phyloP scores from a whole-genome alignment of 768 basidiomycete species.

The Pleurotus platypus region DNA sequence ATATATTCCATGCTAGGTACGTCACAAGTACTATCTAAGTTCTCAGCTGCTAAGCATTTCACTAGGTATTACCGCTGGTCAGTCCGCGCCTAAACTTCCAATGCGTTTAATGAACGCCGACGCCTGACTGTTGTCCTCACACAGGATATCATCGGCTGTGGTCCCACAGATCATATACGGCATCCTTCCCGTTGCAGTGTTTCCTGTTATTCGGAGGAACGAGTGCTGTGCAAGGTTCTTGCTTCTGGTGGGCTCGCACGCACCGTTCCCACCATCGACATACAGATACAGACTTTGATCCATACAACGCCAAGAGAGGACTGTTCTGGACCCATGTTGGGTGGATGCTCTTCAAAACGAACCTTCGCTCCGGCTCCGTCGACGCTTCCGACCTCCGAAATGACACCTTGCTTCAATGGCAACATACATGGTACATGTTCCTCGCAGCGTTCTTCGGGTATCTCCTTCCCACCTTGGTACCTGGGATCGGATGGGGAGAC shows the following conservation, averaged over 20 bases:
- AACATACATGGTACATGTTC: constrained; percentile 69
- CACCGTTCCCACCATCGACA: constrained; percentile 84
- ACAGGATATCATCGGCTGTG: constrained; percentile 80
- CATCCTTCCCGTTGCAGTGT: constrained; percentile 64
- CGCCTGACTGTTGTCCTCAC: constrained; percentile 6
- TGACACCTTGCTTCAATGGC: constrained; percentile 71
- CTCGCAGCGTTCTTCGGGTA: constrained; percentile 68
- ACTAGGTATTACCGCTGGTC: constrained; percentile 48
- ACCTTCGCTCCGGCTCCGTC: constrained; percentile 63
- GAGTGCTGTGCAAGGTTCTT: constrained; percentile 84
- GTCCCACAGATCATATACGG: constrained; percentile 84
- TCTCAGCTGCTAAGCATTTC: constrained; percentile 9
- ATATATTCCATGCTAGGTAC: constrained; percentile 83
- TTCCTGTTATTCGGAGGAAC: constrained; percentile 72
- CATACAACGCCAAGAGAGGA: constrained; percentile 78
- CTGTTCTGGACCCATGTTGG: constrained; percentile 78
- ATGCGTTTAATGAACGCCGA: not conserved
- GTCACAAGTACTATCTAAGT: constrained; percentile 10
- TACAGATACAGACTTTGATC: constrained; percentile 84
- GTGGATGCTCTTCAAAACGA: constrained; percentile 82
- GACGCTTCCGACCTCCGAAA: constrained; percentile 72
- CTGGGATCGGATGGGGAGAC: constrained; percentile 71
- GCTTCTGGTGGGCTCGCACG: constrained; percentile 83
- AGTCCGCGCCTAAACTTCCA: constrained; percentile 6
- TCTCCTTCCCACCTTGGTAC: constrained; percentile 62